A percentile compares a stretch with the other conserved stretches of the same genome.
Conservation (phyloP, 2,329 filamentous ascomycete species). For the Arachnomyces sp. region DNA sequence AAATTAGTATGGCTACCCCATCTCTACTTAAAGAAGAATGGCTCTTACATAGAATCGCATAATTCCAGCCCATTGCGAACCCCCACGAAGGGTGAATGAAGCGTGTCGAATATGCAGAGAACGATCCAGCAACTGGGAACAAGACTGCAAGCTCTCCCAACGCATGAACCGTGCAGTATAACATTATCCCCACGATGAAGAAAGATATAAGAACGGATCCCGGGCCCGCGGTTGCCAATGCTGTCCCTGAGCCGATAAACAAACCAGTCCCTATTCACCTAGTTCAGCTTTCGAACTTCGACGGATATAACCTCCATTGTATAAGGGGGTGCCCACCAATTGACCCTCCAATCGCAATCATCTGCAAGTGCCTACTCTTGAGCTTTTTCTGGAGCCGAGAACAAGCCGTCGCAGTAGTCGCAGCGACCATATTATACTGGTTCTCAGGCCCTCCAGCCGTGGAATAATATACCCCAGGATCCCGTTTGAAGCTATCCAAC, state of each 20-base stretch:
- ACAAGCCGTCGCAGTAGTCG: conserved; percentile 56
- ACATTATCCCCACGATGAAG: conserved; percentile 69
- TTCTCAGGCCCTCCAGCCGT: conserved; percentile 45
- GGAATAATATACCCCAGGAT: conserved; percentile 34
- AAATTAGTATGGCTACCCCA: too few relatives aligned
- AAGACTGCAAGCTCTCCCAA: conserved; percentile 85
- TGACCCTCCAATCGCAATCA: conserved; percentile 93
- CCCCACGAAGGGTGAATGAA: conserved; percentile 93
- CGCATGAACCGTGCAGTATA: conserved; percentile 86
- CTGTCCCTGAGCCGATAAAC: conserved; percentile 72
- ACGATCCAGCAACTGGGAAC: conserved; percentile 86
- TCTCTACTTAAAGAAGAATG: too few relatives aligned
- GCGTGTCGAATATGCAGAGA: conserved; percentile 82
- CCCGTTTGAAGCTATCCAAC: conserved; percentile 36
- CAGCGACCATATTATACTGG: conserved; percentile 55
- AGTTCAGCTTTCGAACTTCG: background rate
- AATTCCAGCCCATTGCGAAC: conserved; percentile 94
- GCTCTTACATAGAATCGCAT: conserved; percentile 81
- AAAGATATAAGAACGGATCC: conserved; percentile 73
- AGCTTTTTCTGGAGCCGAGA: conserved; percentile 67
- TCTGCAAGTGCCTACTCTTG: conserved; percentile 81
- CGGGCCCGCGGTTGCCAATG: conserved; percentile 64
- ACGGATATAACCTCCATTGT: background rate
- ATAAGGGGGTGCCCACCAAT: conserved; percentile 50
- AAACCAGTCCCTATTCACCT: conserved; percentile 59